Evolutionary conservation across 805 yeast species (phyloP), one percentile per base, ranked within the genome.

Genomic region (Debaryomyces tyrocola): DNA sequence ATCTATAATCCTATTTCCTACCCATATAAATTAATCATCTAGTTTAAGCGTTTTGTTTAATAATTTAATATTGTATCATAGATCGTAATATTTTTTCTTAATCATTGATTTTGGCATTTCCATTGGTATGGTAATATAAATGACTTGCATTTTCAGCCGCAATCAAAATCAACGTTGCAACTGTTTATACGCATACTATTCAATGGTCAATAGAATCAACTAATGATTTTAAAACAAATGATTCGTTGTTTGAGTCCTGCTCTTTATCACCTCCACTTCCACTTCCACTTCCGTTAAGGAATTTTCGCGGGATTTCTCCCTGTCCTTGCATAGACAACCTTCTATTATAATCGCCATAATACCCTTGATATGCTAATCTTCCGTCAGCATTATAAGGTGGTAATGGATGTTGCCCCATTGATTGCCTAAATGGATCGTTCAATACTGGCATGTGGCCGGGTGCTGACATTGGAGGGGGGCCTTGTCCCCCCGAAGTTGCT

Each of bases 171-270:
- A 31, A 14, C 11, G 34, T 10, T n/a, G 17, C 34, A n/a, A 35
- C 38, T 6, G 38, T 6, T n/a, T 45, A 35, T 18, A 18, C 38
- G 34, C 29, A 8, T 27, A 15, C 20, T 37, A 4, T 20, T 44
- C 45, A 69, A 44, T 67, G 67, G 53, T 70, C 67, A 36, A 72
- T 66, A 20, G 73, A 70, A 47, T 72, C 76, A 40, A 71, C 75
- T 48, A 72, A 64, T 14, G 73, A 66, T 51, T 70, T 65, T 52
- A 70, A 57, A 44, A 72, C 72, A 46, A 66, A 64, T 43, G 63
- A 58, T 28, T 53, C 62, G 8, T 41, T 43, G 7, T 20, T 43
- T 12, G 35, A 33, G 34, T 43, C 40, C 28, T 31, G 28, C 9
- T 37, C 43, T 12, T 12, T 24, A n/a, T 35, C 45, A 31, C 14